Conservation (phyloP, 441 rosid genomes). For the Bruguiera hainesii region DNA sequence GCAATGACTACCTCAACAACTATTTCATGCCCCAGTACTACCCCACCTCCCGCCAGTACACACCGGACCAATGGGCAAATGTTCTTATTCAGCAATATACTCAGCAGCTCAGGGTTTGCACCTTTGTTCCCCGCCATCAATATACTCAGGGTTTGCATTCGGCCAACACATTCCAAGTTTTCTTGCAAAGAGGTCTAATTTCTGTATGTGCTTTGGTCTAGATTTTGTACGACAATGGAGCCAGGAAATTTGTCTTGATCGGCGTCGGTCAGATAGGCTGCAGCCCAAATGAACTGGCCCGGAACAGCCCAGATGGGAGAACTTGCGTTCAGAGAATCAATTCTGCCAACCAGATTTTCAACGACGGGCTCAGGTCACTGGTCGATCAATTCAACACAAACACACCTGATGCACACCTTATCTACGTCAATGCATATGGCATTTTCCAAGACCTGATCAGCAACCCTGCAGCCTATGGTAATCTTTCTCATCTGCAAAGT, state of each 20-base stretch:
- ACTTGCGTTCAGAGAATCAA: constrained; percentile 74
- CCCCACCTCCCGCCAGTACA: constrained; percentile 47
- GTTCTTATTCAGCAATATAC: constrained; percentile 54
- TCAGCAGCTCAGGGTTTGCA: constrained; percentile 51
- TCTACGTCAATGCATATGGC: constrained; percentile 67
- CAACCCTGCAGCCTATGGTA: constrained; percentile 57
- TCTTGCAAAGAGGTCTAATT: not conserved
- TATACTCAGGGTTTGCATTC: too few species aligned
- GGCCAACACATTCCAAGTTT: too few species aligned
- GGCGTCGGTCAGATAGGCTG: constrained; percentile 84
- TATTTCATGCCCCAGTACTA: constrained; percentile 77
- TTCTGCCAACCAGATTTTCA: constrained; percentile 68
- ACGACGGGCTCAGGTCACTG: constrained; percentile 57
- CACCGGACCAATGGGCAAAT: constrained; percentile 51
- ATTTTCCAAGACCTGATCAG: constrained; percentile 65
- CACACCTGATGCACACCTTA: constrained; percentile 53
- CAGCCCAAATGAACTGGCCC: constrained; percentile 74
- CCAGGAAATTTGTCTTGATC: constrained; percentile 66
- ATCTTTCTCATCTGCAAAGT: not conserved
- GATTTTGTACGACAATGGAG: constrained; percentile 67
- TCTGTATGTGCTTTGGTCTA: constrained; percentile 15
- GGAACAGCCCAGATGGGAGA: constrained; percentile 59
- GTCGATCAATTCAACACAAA: constrained; percentile 61
- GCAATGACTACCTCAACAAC: constrained; percentile 91
- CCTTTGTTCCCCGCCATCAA: not conserved